A percentile compares a stretch with the other conserved stretches of the same genome.
Evolutionary conservation across 495 filamentous ascomycete genomes (phyloP).

Genomic region (Rostrohypoxylon terebratum): DNA sequence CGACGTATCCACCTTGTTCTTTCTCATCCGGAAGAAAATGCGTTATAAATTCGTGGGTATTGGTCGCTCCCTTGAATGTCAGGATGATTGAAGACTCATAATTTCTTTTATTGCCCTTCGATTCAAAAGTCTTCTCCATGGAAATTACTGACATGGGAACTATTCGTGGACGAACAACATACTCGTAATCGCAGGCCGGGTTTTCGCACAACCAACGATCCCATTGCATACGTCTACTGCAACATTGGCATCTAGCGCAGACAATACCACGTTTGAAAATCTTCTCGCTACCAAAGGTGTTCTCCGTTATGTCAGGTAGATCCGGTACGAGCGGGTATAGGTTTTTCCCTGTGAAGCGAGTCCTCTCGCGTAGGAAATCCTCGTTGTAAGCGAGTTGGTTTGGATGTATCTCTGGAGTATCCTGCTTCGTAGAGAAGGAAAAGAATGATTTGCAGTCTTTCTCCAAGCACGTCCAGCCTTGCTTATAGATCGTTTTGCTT

Average conservation of each 20-base stretch:
- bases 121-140: neutral
- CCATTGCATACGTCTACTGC: conserved; percentile 73
- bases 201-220: conserved; percentile 71
- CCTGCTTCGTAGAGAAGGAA: conserved; percentile 34
- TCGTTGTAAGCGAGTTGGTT: conserved; percentile 65
- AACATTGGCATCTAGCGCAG: conserved; percentile 75
- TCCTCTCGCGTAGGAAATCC: conserved; percentile 66
- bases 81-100: too few relatives aligned
- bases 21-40: conserved; percentile 52
- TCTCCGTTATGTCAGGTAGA: conserved; percentile 23
- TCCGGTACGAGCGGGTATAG: conserved; percentile 55
- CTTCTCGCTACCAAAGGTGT: conserved; percentile 52
- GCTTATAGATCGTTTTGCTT: conserved; percentile 56
- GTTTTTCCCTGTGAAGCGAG: conserved; percentile 22
- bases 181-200: conserved; percentile 60
- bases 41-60: conserved; percentile 33
- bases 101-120: neutral
- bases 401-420: conserved; percentile 43
- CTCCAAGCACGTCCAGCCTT: conserved; percentile 79
- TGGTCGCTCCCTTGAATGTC: neutral
- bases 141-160: conserved; percentile 32
- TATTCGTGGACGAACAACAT: conserved; percentile 54
- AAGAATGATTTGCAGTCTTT: conserved; percentile 69
- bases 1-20: conserved; percentile 48
- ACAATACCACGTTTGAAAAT: conserved; percentile 68